These are phyloP conservation scores for Termitomyces sp. DNA, from an alignment of 768 basidiomycete species.

Conservation along the genomic window DNA sequence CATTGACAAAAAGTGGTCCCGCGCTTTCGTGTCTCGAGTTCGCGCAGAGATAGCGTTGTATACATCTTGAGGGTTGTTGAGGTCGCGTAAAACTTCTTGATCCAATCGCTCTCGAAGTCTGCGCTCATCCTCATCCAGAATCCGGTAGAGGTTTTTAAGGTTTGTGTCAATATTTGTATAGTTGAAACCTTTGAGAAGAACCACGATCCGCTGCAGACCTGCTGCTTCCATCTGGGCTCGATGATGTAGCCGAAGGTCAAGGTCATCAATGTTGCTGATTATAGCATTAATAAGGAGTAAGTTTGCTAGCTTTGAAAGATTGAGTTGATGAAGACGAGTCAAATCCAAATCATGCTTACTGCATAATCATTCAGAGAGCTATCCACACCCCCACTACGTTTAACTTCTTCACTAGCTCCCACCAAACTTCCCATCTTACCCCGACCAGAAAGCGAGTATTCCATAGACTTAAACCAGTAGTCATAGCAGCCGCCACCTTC, in stretches of 20 bases:
- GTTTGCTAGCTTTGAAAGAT: slow-evolving; percentile 52
- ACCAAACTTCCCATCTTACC: slow-evolving; percentile 96
- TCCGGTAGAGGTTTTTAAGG: slow-evolving; percentile 51
- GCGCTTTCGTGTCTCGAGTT: slow-evolving; percentile 73
- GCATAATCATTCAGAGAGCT: slow-evolving; percentile 80
- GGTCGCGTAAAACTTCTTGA: slow-evolving; percentile 67
- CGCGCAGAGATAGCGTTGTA: slow-evolving; percentile 77
- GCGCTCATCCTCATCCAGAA: slow-evolving; percentile 72
- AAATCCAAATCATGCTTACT: slow-evolving; percentile 38
- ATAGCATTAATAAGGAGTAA: slow-evolving; percentile 69
- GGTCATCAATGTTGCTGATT: slow-evolving; percentile 61
- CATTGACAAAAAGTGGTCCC: slow-evolving; percentile 86
- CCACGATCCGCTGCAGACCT: slow-evolving; percentile 70
- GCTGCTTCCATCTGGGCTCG: slow-evolving; percentile 88
- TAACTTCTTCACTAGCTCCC: slow-evolving; percentile 90
- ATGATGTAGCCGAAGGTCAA: slow-evolving; percentile 82
- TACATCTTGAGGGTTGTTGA: slow-evolving; percentile 81
- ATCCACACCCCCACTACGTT: slow-evolving; percentile 59
- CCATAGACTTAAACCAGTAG: slow-evolving; percentile 87
- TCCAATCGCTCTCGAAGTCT: slow-evolving; percentile 71
- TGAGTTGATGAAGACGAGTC: slow-evolving; percentile 2
- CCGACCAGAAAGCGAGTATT: slow-evolving; percentile 69
- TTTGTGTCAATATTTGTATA: slow-evolving; percentile 63
- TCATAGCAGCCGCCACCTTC: slow-evolving; percentile 62
- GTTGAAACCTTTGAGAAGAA: slow-evolving; percentile 61